phyloP scores from a whole-genome alignment of 345 rosid genomes.

The Gossypium mustelinum region DNA sequence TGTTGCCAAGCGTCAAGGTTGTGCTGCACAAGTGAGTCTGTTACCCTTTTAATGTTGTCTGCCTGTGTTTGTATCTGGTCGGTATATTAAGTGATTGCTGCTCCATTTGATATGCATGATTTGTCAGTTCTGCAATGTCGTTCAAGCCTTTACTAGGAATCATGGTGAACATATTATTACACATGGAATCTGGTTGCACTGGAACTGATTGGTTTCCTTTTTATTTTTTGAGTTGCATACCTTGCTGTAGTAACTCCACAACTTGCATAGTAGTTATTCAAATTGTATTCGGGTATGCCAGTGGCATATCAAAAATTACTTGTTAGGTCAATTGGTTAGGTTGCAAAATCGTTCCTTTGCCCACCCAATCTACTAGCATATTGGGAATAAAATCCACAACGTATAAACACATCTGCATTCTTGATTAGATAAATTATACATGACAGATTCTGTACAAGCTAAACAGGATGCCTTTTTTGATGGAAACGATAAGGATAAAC shows the following conservation, averaged over 20 bases:
- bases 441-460: neutral
- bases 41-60: slow-evolving; percentile 10
- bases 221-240: neutral
- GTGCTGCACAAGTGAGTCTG: slow-evolving; percentile 87
- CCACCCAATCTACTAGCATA: neutral
- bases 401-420: neutral
- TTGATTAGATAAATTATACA: neutral
- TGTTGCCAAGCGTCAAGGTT: slow-evolving; percentile 86
- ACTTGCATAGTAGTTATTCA: neutral
- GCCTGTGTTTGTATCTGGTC: neutral
- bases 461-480: neutral
- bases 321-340: slow-evolving; percentile 1
- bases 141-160: neutral
- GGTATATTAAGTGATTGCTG: neutral
- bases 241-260: neutral
- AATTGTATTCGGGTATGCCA: neutral
- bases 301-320: neutral
- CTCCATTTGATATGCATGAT: neutral
- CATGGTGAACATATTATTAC: neutral
- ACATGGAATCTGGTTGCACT: neutral
- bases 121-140: neutral
- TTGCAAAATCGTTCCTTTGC: neutral
- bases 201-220: neutral
- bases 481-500: neutral
- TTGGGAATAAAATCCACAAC: neutral